Evolutionary conservation across 2,329 filamentous ascomycete genomes (phyloP).

Genomic region (Ambrosiella xylebori): DNA sequence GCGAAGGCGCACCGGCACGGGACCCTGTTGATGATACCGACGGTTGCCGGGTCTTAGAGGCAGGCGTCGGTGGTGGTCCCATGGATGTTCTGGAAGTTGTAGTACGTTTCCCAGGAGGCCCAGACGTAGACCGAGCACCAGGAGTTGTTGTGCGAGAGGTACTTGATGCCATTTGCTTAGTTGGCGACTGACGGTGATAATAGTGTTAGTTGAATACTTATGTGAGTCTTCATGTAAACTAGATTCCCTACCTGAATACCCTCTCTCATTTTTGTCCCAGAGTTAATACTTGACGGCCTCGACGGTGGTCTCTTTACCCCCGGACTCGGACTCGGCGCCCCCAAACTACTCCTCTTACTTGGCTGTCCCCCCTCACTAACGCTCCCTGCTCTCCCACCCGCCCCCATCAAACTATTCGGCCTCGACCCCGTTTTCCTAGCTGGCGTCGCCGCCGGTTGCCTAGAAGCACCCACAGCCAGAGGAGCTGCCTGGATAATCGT

Average conservation of each 20-base stretch:
- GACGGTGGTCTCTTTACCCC: constrained; percentile 33
- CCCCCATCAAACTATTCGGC: constrained; percentile 29
- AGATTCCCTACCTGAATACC: constrained; percentile 5
- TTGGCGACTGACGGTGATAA: constrained; percentile 40
- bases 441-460: constrained; percentile 17
- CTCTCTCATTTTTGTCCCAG: constrained; percentile 1
- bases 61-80: constrained; percentile 43
- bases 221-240: not conserved
- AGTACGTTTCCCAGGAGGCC: constrained; percentile 18
- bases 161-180: constrained; percentile 43
- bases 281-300: constrained; percentile 29
- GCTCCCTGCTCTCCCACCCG: constrained; percentile 17
- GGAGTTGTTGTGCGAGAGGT: constrained; percentile 50
- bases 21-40: constrained; percentile 27
- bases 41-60: constrained; percentile 27
- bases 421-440: constrained; percentile 23
- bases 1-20: constrained; percentile 20
- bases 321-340: constrained; percentile 57
- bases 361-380: constrained; percentile 15
- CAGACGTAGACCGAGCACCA: constrained; percentile 24
- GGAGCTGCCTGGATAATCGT: constrained; percentile 36
- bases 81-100: constrained; percentile 43
- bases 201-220: not conserved
- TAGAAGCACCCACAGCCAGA: constrained; percentile 21
- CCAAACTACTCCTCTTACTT: constrained; percentile 41